Base-by-base conservation (phyloP, 2,329 filamentous ascomycete genomes). In the Magnaporthiopsis incrustans region DNA sequence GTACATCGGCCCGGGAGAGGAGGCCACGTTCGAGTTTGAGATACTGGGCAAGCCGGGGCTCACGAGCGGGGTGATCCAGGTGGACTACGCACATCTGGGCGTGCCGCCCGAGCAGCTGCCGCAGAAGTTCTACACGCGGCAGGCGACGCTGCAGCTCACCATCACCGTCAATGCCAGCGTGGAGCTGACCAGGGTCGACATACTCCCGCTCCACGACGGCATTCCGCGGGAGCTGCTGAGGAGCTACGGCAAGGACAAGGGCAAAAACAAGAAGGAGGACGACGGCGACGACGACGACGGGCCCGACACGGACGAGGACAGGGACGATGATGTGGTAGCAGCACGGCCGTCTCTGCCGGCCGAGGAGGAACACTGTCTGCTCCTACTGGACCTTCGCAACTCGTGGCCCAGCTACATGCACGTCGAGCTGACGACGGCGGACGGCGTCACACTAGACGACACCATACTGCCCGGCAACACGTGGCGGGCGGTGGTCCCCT, bases 141-240 rank as follows among this genome's bases (percentile, higher is more conserved):
- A 95, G 72, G 82, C 96, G 22, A 88, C 88, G 25, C 80, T 96
- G 33, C 90, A 92, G 18, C 79, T 98, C 65, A 91, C 89, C 0
- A 85, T 97, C 22, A 97, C 94, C 6, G 94, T 98, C 60, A 97
- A 97, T 72, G 90, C 92, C 4, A 95, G 92, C 71, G 82, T 97
- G 32, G 92, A 97, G 71, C 80, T 97, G 12, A 83, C 88, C 44
- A 84, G 91, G 53, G 87, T 93, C 68, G 93, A 97, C 71, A 82
- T 96, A 25, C 75, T 95, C 44, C 88, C 92, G 0, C 82, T 96
- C 14, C 85, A 86, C 60, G 84, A 85, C 14, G 80, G 84, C 61
- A 85, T 95, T 63, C 88, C 89, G 1, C 74, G 73, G 35, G 77
- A 81, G 4, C 72, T 88, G 0, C 91, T 89, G 86, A 27, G 60